Base-by-base conservation (phyloP, 2,329 filamentous ascomycete species). In the Fusarium palustre region DNA sequence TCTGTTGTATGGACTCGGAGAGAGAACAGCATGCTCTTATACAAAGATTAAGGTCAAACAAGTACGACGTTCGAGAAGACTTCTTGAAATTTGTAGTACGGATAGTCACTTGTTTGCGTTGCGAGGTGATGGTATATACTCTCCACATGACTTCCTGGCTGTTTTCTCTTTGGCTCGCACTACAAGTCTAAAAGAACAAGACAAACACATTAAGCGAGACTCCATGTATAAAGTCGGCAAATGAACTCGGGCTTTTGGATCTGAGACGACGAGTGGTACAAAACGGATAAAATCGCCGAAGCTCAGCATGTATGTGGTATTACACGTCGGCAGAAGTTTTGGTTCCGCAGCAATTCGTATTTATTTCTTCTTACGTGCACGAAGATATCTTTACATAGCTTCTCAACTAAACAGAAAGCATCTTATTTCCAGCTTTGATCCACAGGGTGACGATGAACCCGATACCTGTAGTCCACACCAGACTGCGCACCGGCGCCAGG, bases 371-470 rank as follows among this genome's bases (percentile, higher is more conserved):
- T 30, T 38, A 42, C 25, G 18, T 49, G 30, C n/a, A 43, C 39
- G 33, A 18, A 22, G 3, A 16, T 58, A 5, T 25, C 24, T 24
- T 16, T n/a, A 55, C 4, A 13, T 46, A 43, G 31, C 20, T 25
- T 16, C 10, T 22, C 5, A 10, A 22, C 53, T 69, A 73, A 52
- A 57, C 49, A 11, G 38, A 53, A 43, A 72, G 25, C 38, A 69
- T 61, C 48, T 63, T 72, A 42, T 71, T 64, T 25, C 80, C 82
- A 47, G 84, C 82, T 72, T 79, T 79, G 53, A 84, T 54, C 74
- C 79, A 86, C 49, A 86, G 64, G 6, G 76, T 67, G 45, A 79
- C 46, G 41, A 78, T 77, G 18, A 79, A 54, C 7, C 58, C 73
- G 11, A 82, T 50, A 24, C 82, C 76, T 3, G 66, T 57, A 4